These are phyloP conservation scores for Bjerkandera adusta DNA, from an alignment of 1,284 basidiomycete species.

Conservation along the genomic window DNA sequence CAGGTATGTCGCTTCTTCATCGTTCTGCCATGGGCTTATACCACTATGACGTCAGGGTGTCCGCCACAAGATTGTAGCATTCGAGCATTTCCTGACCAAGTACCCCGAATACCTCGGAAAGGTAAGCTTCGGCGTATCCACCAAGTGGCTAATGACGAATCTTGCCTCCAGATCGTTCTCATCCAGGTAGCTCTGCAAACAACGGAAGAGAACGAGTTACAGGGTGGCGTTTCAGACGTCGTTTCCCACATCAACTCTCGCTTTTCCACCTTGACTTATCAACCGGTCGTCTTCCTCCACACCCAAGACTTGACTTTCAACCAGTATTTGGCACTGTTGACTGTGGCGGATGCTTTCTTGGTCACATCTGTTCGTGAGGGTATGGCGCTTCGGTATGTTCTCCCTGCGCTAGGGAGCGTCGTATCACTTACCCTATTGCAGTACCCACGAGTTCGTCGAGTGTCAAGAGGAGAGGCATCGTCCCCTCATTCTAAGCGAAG, in stretches of 20 bases:
- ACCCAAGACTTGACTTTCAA: constrained; percentile 85
- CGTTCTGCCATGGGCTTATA: not conserved
- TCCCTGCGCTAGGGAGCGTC: not conserved
- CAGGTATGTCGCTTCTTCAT: constrained; percentile 42
- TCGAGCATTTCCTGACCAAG: constrained; percentile 81
- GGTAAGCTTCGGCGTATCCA: constrained; percentile 29
- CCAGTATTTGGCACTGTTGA: constrained; percentile 83
- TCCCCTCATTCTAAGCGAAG: constrained; percentile 77
- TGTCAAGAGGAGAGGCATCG: constrained; percentile 71
- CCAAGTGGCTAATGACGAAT: not conserved
- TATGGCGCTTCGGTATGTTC: constrained; percentile 66
- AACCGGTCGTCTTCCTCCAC: constrained; percentile 86
- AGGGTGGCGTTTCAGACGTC: constrained; percentile 73
- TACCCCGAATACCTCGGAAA: constrained; percentile 79
- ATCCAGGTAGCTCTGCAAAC: constrained; percentile 88
- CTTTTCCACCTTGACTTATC: constrained; percentile 82
- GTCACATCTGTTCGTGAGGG: constrained; percentile 84
- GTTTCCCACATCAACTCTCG: constrained; percentile 82
- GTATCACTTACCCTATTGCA: constrained; percentile 20
- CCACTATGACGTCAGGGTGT: constrained; percentile 49
- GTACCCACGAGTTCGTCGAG: constrained; percentile 84
- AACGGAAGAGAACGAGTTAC: constrained; percentile 72
- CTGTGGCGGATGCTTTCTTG: constrained; percentile 85
- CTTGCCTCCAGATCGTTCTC: constrained; percentile 56
- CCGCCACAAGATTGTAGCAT: constrained; percentile 79